Conservation (phyloP, 202 grass and related monocot species). For the Brachypodium distachyon region DNA sequence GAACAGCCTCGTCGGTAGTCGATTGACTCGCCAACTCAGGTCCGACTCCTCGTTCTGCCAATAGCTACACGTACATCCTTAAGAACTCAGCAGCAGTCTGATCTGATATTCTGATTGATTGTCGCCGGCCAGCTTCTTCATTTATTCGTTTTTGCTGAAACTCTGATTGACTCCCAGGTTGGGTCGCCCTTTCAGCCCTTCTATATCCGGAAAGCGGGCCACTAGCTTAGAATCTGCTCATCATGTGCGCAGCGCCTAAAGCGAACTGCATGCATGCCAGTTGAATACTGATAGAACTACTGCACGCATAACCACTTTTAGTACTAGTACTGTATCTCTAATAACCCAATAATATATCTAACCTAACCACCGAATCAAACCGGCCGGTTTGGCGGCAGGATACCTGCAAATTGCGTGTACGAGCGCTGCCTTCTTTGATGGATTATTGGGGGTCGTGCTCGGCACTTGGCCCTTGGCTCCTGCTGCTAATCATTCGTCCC, state of each 20-base stretch:
- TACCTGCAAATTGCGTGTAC: constrained; percentile 33
- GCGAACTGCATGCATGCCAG: not conserved
- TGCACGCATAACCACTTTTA: not conserved
- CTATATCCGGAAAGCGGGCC: constrained; percentile 28
- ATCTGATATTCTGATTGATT: no score
- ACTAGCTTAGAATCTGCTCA: constrained; percentile 6
- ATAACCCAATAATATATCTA: not conserved
- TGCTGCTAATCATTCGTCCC: constrained; percentile 23
- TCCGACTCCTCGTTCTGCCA: no score
- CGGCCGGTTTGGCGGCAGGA: not conserved
- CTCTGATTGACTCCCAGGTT: not conserved
- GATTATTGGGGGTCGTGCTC: constrained; percentile 11
- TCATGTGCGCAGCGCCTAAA: constrained; percentile 53
- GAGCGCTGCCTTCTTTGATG: constrained; percentile 5
- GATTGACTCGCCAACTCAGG: no score
- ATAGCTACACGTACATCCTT: no score
- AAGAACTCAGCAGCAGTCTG: no score
- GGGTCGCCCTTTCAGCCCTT: not conserved
- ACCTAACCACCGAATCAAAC: constrained; percentile 18
- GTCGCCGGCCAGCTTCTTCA: no score
- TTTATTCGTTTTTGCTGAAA: not conserved
- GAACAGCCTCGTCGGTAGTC: no score
- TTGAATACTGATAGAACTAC: no score
- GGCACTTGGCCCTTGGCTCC: constrained; percentile 25
- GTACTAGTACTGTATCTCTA: not conserved